These are phyloP conservation scores for Casaregolazyma suthepensis DNA, from an alignment of 1,139 yeast species.

Conservation along the genomic window DNA sequence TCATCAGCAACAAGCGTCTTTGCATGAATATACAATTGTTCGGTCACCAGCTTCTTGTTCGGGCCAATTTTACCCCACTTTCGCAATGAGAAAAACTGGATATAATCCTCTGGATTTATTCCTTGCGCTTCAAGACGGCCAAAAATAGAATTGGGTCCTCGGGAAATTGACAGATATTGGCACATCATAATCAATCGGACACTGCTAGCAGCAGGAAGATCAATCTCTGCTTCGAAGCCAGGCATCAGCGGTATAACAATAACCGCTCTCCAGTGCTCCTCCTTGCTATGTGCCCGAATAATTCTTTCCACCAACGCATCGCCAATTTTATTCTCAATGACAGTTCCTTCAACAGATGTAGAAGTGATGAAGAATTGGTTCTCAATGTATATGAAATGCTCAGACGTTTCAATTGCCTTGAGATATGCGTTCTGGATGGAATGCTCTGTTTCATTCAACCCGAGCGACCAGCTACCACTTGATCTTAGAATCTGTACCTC, in stretches of 20 bases:
- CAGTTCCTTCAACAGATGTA: slow-evolving; percentile 78
- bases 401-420: slow-evolving; percentile 83
- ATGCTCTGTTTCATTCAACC: slow-evolving; percentile 74
- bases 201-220: slow-evolving; percentile 87
- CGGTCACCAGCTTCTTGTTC: slow-evolving; percentile 68
- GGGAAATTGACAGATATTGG: slow-evolving; percentile 86
- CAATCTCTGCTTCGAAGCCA: slow-evolving; percentile 92
- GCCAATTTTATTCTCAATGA: slow-evolving; percentile 84
- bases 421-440: slow-evolving; percentile 92
- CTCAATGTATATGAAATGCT: slow-evolving; percentile 89
- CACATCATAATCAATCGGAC: slow-evolving; percentile 96
- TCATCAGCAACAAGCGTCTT: slow-evolving; percentile 93
- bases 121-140: slow-evolving; percentile 74
- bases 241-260: slow-evolving; percentile 95
- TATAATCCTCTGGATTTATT: slow-evolving; percentile 79
- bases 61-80: slow-evolving; percentile 95
- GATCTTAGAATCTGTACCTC: slow-evolving; percentile 88
- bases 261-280: slow-evolving; percentile 81
- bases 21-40: slow-evolving; percentile 90
- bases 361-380: slow-evolving; percentile 91
- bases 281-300: slow-evolving; percentile 74
- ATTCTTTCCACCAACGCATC: slow-evolving; percentile 95
- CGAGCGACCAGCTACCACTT: slow-evolving; percentile 89
- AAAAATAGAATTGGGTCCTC: slow-evolving; percentile 87
- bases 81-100: slow-evolving; percentile 84